Conservation (phyloP, 2,329 filamentous ascomycete species). For the Periconia sp. region DNA sequence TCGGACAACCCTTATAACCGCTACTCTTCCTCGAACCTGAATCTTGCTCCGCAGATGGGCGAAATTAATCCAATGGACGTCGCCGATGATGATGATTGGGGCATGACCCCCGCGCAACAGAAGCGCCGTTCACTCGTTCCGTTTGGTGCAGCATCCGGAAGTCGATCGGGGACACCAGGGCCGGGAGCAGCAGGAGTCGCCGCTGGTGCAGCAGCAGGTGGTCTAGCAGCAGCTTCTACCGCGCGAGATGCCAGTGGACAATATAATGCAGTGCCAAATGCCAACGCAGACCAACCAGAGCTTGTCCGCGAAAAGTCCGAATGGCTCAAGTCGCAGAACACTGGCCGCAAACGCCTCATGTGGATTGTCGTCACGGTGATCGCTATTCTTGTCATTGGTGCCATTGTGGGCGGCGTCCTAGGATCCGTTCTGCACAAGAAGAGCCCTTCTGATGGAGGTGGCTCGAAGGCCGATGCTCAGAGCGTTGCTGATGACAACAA, state of each 20-base stretch:
- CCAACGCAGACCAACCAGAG: constrained; percentile 18
- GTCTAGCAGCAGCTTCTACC: constrained; percentile 60
- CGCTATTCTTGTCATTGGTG: constrained; percentile 70
- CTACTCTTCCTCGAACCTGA: constrained; percentile 52
- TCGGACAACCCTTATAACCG: constrained; percentile 72
- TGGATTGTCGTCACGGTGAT: constrained; percentile 71
- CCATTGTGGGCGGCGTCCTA: constrained; percentile 74
- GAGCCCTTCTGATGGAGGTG: constrained; percentile 30
- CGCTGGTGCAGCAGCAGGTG: constrained; percentile 40
- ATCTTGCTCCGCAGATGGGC: constrained; percentile 45
- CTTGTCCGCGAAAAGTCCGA: constrained; percentile 67
- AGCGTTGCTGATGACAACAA: constrained; percentile 68
- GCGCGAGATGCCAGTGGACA: constrained; percentile 30
- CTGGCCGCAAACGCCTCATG: constrained; percentile 68
- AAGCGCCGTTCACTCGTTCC: too few relatives aligned
- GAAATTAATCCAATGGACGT: constrained; percentile 79
- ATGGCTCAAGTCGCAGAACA: constrained; percentile 66
- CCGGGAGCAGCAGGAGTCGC: constrained; percentile 45
- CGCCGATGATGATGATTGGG: constrained; percentile 87
- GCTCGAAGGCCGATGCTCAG: constrained; percentile 29
- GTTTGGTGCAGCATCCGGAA: constrained; percentile 51
- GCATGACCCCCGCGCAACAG: constrained; percentile 62
- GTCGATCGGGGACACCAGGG: constrained; percentile 66
- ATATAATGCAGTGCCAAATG: constrained; percentile 17
- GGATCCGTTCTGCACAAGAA: constrained; percentile 70